Evolutionary conservation across 164 flowering plant species (phyloP), one percentile per base, ranked within the genome.

Genomic region (Taxillus chinensis): DNA sequence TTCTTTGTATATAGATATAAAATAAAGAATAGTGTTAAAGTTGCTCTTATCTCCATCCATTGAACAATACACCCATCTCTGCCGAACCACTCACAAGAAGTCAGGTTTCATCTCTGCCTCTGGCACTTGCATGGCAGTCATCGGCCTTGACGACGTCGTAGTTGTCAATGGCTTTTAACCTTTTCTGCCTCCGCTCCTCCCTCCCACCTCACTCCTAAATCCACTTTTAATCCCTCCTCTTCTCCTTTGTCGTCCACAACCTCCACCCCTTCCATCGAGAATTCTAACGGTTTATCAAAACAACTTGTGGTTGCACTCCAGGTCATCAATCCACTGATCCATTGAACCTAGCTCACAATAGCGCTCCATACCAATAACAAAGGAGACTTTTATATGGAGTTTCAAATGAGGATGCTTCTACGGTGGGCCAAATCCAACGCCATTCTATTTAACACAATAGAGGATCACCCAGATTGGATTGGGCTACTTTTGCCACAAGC

Each of bases 181-280:
- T 78, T 74, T 61, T 40, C 5, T 71, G 73, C 5, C 80, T 82
- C 74, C 13, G 65, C 3, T 57, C 68, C 5, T 69, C 75, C 13
- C 69, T 78, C 48, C 79, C 81, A 7, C 70, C 71, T 3, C 9
- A 64, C 43, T 71, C 86, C 50, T 56, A 81, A 72, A 76, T 82
- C 38, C 61, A 55, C 51, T 73, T 84, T 62, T 64, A 55, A 7
- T 73, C 73, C 10, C 63, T 84, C 57, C 85, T 83, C 56, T 79
- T 79, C 70, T 39, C 55, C 59, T 64, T 70, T 79, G 62, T 83
- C 63, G 70, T 69, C 37, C 75, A 78, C 41, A 83, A 79, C 75
- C 83, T 84, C 55, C 86, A n/a, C 89, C 40, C 83, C 79, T 4
- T 16, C 71, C 50, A 2, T 74, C 17, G 82, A 82, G 59, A 80